Base-by-base conservation (phyloP, 495 filamentous ascomycete species). In the Daldinia bambusicola region DNA sequence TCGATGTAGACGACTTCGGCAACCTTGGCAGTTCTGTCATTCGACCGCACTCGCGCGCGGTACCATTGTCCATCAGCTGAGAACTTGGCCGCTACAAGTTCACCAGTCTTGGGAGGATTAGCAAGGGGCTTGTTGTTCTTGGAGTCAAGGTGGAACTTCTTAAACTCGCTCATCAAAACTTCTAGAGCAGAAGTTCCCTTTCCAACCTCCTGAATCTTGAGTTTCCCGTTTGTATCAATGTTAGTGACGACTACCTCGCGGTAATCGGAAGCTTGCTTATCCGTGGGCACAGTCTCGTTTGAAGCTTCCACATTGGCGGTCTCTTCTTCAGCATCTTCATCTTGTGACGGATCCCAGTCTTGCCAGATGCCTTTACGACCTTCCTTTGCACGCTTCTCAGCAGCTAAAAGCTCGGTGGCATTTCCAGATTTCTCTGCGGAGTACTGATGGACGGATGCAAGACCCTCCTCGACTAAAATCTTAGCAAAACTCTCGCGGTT, bases 401-500 rank as follows among this genome's bases (percentile, higher is more conserved):
- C 96, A 4, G 93, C 92, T 71, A 93, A 84, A 37, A 98, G 90
- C 78, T 98, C 96, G 50, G 83, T 89, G 31, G 90, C 90, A 74
- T 97, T 93, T 55, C 93, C 95, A 10, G 93, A 91, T 82, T 97
- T 95, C 81, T 98, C 94, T 4, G 95, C 96, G 22, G 95, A 98
- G 83, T 97, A 98, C 58, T 88, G 86, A 76, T 98, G 94, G 36
- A 98, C 94, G 22, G 88, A 89, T 16, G 96, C 96, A 32, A 97
- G 80, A 53, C 96, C 96, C 80, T 98, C 96, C 79, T 98, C 95
- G 2, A 98, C 87, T 6, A 99, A 89, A 10, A 93, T 77, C 82
- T 97, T 97, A 72, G 95, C 93, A 80, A 99, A 95, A 83, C 93
- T 98, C 81, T 98, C 94, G 43, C 94, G 93, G 84, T 94, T 95